These are phyloP conservation scores for Vitellaria paradoxa DNA, from an alignment of 179 eudicot genomes.

Conservation along the genomic window DNA sequence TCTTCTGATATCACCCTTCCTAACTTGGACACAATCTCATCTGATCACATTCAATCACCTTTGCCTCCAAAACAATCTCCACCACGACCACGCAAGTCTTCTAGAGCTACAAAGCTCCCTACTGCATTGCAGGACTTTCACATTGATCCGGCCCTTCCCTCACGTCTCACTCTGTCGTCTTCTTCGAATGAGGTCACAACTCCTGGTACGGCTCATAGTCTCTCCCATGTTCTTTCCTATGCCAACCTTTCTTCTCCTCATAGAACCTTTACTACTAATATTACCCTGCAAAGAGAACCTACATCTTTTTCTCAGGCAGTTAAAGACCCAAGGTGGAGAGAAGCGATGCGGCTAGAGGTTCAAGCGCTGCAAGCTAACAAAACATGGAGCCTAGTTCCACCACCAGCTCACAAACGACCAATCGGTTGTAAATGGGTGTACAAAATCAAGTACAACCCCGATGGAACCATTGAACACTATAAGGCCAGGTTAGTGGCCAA, in stretches of 20 bases:
- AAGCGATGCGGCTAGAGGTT: background rate
- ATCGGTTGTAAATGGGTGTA: background rate
- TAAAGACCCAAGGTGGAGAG: background rate
- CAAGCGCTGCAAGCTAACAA: background rate
- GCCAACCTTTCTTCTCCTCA: background rate
- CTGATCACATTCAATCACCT: too few relatives aligned
- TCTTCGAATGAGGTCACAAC: too few relatives aligned
- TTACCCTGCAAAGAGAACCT: background rate
- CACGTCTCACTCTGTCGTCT: too few relatives aligned
- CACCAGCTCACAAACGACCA: background rate
- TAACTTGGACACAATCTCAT: too few relatives aligned
- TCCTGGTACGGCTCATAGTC: background rate
- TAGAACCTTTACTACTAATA: background rate
- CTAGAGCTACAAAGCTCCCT: too few relatives aligned
- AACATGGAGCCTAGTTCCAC: background rate
- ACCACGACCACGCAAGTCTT: too few relatives aligned
- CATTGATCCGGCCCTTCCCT: too few relatives aligned
- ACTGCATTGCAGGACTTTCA: too few relatives aligned
- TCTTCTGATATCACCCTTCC: too few relatives aligned
- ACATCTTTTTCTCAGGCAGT: background rate
- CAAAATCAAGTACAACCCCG: background rate
- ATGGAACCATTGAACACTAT: constrained; percentile 6
- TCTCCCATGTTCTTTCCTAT: background rate
- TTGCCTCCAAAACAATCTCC: too few relatives aligned
- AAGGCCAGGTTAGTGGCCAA: background rate